These are phyloP conservation scores for Aspergillus tanneri DNA, from an alignment of 2,329 filamentous ascomycete genomes.

Conservation along the genomic window DNA sequence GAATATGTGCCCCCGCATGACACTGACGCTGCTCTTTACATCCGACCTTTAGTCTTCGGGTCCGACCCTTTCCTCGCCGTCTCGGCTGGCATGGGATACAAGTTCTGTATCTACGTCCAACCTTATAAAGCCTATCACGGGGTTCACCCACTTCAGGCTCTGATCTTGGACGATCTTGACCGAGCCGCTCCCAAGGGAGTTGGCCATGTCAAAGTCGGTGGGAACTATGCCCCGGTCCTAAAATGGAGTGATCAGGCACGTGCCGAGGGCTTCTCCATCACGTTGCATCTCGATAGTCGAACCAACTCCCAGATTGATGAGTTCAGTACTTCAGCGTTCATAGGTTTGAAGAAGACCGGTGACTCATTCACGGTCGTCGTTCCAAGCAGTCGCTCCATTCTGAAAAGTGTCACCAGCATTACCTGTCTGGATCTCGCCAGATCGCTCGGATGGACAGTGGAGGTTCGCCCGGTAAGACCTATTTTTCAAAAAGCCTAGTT, in stretches of 20 bases:
- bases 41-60: slow-evolving; percentile 37
- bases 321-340: slow-evolving; percentile 36
- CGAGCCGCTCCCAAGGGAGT: slow-evolving; percentile 36
- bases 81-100: slow-evolving; percentile 25
- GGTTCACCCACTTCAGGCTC: slow-evolving; percentile 14
- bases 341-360: slow-evolving; percentile 29
- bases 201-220: slow-evolving; percentile 37
- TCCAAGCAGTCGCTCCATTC: slow-evolving; percentile 28
- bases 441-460: slow-evolving; percentile 34
- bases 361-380: slow-evolving; percentile 27
- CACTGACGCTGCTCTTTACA: slow-evolving; percentile 33
- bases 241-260: slow-evolving; percentile 31
- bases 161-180: slow-evolving; percentile 38
- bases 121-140: slow-evolving; percentile 9
- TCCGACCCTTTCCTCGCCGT: slow-evolving; percentile 26
- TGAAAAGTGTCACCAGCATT: slow-evolving; percentile 33
- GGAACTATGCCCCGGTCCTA: slow-evolving; percentile 41
- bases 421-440: slow-evolving; percentile 26
- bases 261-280: slow-evolving; percentile 32
- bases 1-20: slow-evolving; percentile 17
- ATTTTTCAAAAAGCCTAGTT: neutral
- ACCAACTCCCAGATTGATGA: slow-evolving; percentile 37
- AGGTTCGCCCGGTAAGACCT: slow-evolving; percentile 25
- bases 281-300: slow-evolving; percentile 35
- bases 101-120: slow-evolving; percentile 34